These are phyloP conservation scores for Aspergillus asperescens DNA, from an alignment of 495 filamentous ascomycete genomes.

Conservation along the genomic window DNA sequence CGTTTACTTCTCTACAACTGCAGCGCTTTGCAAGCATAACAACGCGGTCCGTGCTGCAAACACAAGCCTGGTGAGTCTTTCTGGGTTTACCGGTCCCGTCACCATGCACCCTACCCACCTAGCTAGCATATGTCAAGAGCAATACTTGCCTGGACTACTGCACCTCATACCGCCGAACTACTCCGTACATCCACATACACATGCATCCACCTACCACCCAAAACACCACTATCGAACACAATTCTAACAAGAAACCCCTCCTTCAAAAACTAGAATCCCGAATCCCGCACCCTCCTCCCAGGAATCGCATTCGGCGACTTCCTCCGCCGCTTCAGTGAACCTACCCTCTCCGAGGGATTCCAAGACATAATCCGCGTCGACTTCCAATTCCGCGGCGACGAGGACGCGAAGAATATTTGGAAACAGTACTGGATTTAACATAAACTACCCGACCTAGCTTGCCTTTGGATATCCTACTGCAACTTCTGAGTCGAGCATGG, in stretches of 20 bases:
- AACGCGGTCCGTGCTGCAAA: conserved; percentile 77
- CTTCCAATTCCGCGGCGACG: conserved; percentile 60
- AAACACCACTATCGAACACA: not conserved
- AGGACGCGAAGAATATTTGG: conserved; percentile 58
- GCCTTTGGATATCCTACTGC: too few species aligned
- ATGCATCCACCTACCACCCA: not conserved
- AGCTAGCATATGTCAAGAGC: not conserved
- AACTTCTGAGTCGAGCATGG: too few species aligned
- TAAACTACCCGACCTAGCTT: too few species aligned
- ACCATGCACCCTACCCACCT: not conserved
- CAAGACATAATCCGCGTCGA: conserved; percentile 66
- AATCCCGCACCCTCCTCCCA: conserved; percentile 68
- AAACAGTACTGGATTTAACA: conserved; percentile 62
- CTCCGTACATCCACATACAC: not conserved
- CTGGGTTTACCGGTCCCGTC: not conserved
- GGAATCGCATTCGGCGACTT: conserved; percentile 75
- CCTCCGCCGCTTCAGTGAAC: conserved; percentile 61
- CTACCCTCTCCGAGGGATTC: conserved; percentile 74
- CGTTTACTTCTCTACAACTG: conserved; percentile 70
- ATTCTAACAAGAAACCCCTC: not conserved
- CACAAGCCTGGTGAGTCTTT: conserved; percentile 28
- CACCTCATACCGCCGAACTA: not conserved
- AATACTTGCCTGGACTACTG: not conserved
- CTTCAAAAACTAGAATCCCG: conserved; percentile 71
- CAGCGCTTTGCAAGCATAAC: conserved; percentile 80